These are phyloP conservation scores for Apiospora pterosperma DNA, from an alignment of 2,329 filamentous ascomycete species.

Conservation along the genomic window DNA sequence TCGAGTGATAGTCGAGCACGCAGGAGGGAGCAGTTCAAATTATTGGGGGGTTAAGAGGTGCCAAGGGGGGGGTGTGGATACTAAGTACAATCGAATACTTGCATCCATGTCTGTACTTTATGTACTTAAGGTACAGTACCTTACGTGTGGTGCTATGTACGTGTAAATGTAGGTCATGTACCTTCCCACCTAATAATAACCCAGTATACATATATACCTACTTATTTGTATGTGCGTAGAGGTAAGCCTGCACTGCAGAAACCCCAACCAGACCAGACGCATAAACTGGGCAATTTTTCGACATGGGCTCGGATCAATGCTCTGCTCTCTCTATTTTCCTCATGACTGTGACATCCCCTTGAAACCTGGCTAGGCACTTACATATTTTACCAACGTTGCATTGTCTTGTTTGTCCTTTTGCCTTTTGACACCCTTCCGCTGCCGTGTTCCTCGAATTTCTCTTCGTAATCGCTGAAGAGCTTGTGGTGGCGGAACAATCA, in stretches of 20 bases:
- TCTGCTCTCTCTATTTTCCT: neutral
- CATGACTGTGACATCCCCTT: neutral
- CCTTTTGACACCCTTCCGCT: neutral
- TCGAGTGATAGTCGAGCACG: neutral
- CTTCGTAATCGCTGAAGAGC: slow-evolving; percentile 1
- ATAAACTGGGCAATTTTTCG: slow-evolving; percentile 3
- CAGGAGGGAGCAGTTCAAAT: neutral
- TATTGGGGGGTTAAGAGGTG: neutral
- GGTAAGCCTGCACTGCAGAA: neutral
- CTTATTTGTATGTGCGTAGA: neutral
- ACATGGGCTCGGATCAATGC: slow-evolving; percentile 4
- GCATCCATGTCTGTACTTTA: neutral
- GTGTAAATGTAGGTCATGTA: neutral
- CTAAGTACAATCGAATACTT: neutral
- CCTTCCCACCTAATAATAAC: neutral
- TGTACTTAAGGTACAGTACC: neutral
- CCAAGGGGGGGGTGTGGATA: neutral
- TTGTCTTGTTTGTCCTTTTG: neutral
- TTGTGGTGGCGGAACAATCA: slow-evolving; percentile 1
- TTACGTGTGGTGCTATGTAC: neutral
- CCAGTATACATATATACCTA: neutral
- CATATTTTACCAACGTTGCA: neutral
- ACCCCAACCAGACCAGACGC: neutral
- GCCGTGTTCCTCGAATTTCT: neutral
- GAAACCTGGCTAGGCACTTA: neutral